Conservation (phyloP, 805 yeast genomes). For the Tetrapisispora nanseiensis region DNA sequence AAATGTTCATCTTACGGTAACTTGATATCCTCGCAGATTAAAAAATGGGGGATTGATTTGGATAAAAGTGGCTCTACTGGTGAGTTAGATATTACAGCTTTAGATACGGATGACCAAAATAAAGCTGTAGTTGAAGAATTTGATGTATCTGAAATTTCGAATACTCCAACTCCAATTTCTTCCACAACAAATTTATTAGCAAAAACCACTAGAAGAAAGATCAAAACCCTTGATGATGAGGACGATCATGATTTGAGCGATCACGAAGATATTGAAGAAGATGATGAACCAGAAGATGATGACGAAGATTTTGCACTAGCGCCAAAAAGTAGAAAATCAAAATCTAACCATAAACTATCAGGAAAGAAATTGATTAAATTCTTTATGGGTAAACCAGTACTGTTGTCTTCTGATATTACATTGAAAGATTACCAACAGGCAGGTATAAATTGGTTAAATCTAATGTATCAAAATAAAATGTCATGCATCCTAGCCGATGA, state of each 20-base stretch:
- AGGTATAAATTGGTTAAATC: slow-evolving; percentile 89
- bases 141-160: slow-evolving; percentile 23
- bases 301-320: slow-evolving; percentile 7
- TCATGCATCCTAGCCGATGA: slow-evolving; percentile 97
- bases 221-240: slow-evolving; percentile 3
- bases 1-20: slow-evolving; percentile 74
- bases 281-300: slow-evolving; percentile 12
- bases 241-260: slow-evolving; percentile 26
- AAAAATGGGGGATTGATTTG: slow-evolving; percentile 79
- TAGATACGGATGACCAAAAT: slow-evolving; percentile 26
- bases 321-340: slow-evolving; percentile 20
- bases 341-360: slow-evolving; percentile 6
- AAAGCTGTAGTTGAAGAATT: slow-evolving; percentile 24
- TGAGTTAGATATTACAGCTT: slow-evolving; percentile 22
- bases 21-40: slow-evolving; percentile 59
- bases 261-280: slow-evolving; percentile 21
- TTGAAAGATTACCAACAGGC: slow-evolving; percentile 89
- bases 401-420: slow-evolving; percentile 52
- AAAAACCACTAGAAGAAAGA: slow-evolving; percentile 2
- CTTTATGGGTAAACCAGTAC: slow-evolving; percentile 61
- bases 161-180: slow-evolving; percentile 5
- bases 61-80: slow-evolving; percentile 43
- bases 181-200: not conserved
- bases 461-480: slow-evolving; percentile 65
- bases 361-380: slow-evolving; percentile 29